phyloP scores from a whole-genome alignment of 805 yeast species.

The Saturnispora quitensis region DNA sequence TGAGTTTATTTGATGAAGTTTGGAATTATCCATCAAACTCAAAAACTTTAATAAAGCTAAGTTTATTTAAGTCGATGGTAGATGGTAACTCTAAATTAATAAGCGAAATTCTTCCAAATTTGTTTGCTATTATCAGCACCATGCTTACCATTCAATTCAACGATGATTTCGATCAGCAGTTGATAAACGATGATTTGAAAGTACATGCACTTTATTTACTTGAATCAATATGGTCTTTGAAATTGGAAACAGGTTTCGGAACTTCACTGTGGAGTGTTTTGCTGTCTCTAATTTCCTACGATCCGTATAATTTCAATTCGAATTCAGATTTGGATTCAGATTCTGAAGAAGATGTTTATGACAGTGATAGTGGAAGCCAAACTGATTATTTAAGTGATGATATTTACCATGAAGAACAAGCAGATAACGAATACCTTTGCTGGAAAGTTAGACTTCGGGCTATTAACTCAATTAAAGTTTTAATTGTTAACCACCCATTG shows the following conservation, averaged over 20 bases:
- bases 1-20: neutral
- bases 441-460: conserved; percentile 58
- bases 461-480: conserved; percentile 31
- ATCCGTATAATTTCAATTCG: conserved; percentile 35
- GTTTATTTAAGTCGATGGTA: conserved; percentile 3
- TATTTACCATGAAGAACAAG: conserved; percentile 36
- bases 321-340: conserved; percentile 22
- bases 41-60: neutral
- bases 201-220: conserved; percentile 39
- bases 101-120: conserved; percentile 4
- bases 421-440: conserved; percentile 21
- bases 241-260: neutral
- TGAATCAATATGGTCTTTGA: conserved; percentile 8
- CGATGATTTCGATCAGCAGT: conserved; percentile 29
- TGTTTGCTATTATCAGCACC: conserved; percentile 13
- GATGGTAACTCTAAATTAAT: conserved; percentile 19
- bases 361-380: conserved; percentile 31
- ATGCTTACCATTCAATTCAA: conserved; percentile 19
- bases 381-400: conserved; percentile 33
- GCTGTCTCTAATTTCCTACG: conserved; percentile 31
- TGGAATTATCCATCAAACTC: neutral
- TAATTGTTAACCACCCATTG: conserved; percentile 32
- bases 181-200: conserved; percentile 30
- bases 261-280: neutral
- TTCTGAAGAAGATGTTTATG: conserved; percentile 20